phyloP scores from a whole-genome alignment of 2,329 filamentous ascomycete genomes.

The Stenocarpella maydis region DNA sequence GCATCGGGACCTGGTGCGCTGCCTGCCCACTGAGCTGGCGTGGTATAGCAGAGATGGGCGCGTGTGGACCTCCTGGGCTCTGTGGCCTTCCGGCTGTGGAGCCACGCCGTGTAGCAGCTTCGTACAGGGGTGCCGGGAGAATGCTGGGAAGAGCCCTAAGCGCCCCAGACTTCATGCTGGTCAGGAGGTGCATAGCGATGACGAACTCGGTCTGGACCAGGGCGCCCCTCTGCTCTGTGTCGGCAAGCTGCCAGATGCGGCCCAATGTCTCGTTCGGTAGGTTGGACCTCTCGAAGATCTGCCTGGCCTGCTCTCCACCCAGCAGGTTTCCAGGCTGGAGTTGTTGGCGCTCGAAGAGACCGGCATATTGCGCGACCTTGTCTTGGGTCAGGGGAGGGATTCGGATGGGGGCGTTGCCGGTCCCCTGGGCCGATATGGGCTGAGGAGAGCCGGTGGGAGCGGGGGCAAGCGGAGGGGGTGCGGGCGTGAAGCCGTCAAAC shows the following conservation, averaged over 20 bases:
- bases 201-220: conserved; percentile 92
- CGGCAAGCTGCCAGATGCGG: conserved; percentile 95
- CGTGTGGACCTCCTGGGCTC: conserved; percentile 55
- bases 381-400: conserved; percentile 89
- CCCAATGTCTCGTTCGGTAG: conserved; percentile 90
- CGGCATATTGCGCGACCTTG: conserved; percentile 87
- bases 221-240: conserved; percentile 90
- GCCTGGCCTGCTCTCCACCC: conserved; percentile 85
- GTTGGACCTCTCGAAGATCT: conserved; percentile 93
- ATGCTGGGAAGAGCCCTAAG: conserved; percentile 81
- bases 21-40: conserved; percentile 79
- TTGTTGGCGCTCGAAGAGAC: conserved; percentile 89
- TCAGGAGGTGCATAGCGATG: conserved; percentile 97
- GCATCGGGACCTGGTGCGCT: conserved; percentile 62
- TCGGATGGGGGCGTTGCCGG: conserved; percentile 75
- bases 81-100: conserved; percentile 56
- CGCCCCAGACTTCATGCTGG: conserved; percentile 85
- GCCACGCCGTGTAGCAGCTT: conserved; percentile 81
- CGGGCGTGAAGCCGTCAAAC: conserved; percentile 78
- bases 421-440: conserved; percentile 59
- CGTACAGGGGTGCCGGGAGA: conserved; percentile 86
- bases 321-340: conserved; percentile 76
- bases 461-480: conserved; percentile 57
- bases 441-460: conserved; percentile 48
- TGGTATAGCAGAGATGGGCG: conserved; percentile 74